phyloP scores from a whole-genome alignment of 2,329 filamentous ascomycete species.

The Apiospora sp. region DNA sequence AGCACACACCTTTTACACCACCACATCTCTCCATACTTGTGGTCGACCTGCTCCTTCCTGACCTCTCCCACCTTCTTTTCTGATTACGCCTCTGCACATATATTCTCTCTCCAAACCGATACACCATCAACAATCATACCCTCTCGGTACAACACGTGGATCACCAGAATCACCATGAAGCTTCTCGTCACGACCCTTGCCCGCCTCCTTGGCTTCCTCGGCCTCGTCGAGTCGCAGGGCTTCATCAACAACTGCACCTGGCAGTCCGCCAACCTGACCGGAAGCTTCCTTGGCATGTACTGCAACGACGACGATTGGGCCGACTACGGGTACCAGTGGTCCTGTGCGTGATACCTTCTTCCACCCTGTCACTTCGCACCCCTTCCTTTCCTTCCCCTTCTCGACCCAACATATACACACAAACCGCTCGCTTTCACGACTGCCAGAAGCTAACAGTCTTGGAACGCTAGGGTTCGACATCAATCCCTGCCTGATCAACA shows the following conservation, averaged over 20 bases:
- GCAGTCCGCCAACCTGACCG: constrained; percentile 43
- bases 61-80: neutral
- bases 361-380: neutral
- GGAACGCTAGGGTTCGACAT: constrained; percentile 46
- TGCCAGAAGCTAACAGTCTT: neutral
- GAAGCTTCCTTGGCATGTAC: constrained; percentile 47
- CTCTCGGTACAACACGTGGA: neutral
- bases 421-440: no score
- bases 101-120: neutral
- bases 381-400: neutral
- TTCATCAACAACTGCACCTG: constrained; percentile 48
- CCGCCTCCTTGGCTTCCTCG: constrained; percentile 30
- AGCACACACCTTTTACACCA: neutral
- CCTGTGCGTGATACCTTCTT: constrained; percentile 41
- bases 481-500: constrained; percentile 41
- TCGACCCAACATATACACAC: neutral
- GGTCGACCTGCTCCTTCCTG: neutral
- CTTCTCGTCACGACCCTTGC: constrained; percentile 27
- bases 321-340: constrained; percentile 49
- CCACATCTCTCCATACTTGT: neutral
- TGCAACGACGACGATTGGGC: constrained; percentile 48
- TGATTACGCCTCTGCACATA: neutral
- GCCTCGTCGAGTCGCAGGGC: constrained; percentile 43
- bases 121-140: neutral
- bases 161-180: constrained; percentile 11